Percentiles rank a stretch among this genome's conserved stretches.
These are phyloP conservation scores for Cystobasidium slooffiae DNA, from an alignment of 1,284 basidiomycete genomes.

Conservation along the genomic window DNA sequence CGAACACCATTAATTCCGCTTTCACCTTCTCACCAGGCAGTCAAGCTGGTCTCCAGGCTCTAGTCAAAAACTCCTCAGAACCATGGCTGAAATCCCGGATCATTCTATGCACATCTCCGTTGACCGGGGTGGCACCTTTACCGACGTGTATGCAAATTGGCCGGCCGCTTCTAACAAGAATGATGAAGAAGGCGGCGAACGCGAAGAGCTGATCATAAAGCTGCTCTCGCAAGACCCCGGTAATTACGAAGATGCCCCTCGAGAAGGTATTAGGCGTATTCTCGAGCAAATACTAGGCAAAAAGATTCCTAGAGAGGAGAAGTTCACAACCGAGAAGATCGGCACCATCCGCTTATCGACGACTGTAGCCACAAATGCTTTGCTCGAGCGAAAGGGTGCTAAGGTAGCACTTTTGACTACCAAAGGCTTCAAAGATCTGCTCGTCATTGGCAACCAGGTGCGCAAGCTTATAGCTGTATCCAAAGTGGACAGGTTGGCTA, in stretches of 20 bases:
- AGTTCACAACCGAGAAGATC: slow-evolving; percentile 79
- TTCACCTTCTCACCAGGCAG: background rate
- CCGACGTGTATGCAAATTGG: slow-evolving; percentile 45
- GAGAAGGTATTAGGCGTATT: slow-evolving; percentile 89
- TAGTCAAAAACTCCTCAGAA: background rate
- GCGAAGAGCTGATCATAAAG: slow-evolving; percentile 57
- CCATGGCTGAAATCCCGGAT: slow-evolving; percentile 37
- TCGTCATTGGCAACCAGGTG: slow-evolving; percentile 84
- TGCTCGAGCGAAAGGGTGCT: slow-evolving; percentile 91
- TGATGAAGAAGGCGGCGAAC: slow-evolving; percentile 24
- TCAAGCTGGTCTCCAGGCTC: background rate
- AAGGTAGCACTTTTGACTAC: slow-evolving; percentile 90
- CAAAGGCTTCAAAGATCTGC: slow-evolving; percentile 84
- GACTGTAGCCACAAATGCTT: slow-evolving; percentile 94
- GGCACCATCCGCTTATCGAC: slow-evolving; percentile 62
- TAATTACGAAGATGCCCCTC: slow-evolving; percentile 92
- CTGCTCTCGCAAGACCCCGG: slow-evolving; percentile 57
- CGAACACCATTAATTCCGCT: background rate
- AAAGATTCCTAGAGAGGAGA: slow-evolving; percentile 68
- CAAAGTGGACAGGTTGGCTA: background rate
- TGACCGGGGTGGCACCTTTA: slow-evolving; percentile 54
- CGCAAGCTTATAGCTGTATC: background rate
- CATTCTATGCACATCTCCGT: slow-evolving; percentile 44
- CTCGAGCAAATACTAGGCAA: slow-evolving; percentile 75
- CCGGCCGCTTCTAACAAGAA: slow-evolving; percentile 47